Base-by-base conservation (phyloP, 1,284 basidiomycete genomes). In the Irpex lacteus region DNA sequence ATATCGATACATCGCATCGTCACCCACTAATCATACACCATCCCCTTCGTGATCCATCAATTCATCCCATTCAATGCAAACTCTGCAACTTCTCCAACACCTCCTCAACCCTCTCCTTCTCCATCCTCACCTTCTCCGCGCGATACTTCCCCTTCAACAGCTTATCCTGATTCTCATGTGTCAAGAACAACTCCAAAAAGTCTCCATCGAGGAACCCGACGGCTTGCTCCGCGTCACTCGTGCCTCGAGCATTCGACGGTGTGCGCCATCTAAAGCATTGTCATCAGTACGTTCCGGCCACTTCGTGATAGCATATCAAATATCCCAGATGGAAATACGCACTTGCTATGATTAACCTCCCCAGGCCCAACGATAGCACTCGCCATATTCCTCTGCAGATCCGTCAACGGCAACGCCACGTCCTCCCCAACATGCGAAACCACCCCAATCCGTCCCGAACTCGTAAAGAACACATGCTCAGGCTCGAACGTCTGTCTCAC, bases 131-230 rank as follows among this genome's bases (percentile, higher is more conserved):
- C 55, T 74, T 75, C 72, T 90, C 88, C 2, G 84, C 82, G 58
- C 83, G 80, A 60, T 77, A 84, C 18, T 78, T 76, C 18, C 90
- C 90, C 36, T 78, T 70, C 70, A 88, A 75, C 7, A 90, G 80
- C 65, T 80, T 76, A 44, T 74, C 70, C 8, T 76, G 71, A 38
- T 74, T 72, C 38, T 74, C 70, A 2, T 79, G 78, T 21, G 71
- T 70, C 61, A 94, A 78, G 76, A 90, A 89, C 36, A 80, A 78
- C 74, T 95, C 92, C 34, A 96, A 75, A 70, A 95, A 94, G 72
- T 95, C 92, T 2, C 95, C 96, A 69, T 98, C 95, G 34, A 98
- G 80, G 80, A 98, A 96, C 2, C 95, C 95, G 18, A 85, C 80
- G 2, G 21, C 8, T 13, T 80, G 72, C 65, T 91, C 84, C 60